Evolutionary conservation across 345 rosid species (phyloP).

Genomic region (Stellera chamaejasme): DNA sequence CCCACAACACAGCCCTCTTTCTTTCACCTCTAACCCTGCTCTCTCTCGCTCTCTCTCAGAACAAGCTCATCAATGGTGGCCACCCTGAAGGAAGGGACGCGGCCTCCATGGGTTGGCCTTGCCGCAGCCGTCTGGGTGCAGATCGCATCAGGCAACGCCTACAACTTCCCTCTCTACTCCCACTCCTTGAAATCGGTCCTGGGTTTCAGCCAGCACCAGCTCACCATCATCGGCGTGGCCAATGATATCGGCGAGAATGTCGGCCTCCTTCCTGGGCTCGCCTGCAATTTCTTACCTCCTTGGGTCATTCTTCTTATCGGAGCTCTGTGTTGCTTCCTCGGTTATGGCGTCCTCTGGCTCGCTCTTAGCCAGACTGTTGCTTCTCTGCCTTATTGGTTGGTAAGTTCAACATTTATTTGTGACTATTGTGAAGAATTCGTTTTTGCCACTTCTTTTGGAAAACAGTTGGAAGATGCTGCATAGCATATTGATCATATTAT

Average conservation of each 20-base stretch:
- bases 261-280: slow-evolving; percentile 56
- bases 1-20: too few species aligned
- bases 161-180: slow-evolving; percentile 66
- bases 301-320: slow-evolving; percentile 56
- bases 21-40: too few species aligned
- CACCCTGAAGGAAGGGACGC: slow-evolving; percentile 46
- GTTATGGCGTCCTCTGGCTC: slow-evolving; percentile 65
- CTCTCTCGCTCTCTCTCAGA: background rate
- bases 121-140: slow-evolving; percentile 67
- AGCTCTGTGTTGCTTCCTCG: slow-evolving; percentile 43
- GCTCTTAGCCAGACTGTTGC: slow-evolving; percentile 35
- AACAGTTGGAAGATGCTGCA: too few species aligned
- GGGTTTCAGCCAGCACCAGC: slow-evolving; percentile 59
- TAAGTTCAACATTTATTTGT: slow-evolving; percentile 20
- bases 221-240: slow-evolving; percentile 67
- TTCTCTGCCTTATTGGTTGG: slow-evolving; percentile 64
- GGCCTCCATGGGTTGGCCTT: slow-evolving; percentile 73
- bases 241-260: slow-evolving; percentile 65
- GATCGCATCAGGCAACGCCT: slow-evolving; percentile 57
- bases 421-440: too few species aligned
- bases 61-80: slow-evolving; percentile 18
- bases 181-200: slow-evolving; percentile 60
- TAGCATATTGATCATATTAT: too few species aligned
- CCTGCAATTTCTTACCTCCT: slow-evolving; percentile 58
- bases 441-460: background rate